phyloP scores from a whole-genome alignment of 1,139 yeast species.

The Ashbya aceris region DNA sequence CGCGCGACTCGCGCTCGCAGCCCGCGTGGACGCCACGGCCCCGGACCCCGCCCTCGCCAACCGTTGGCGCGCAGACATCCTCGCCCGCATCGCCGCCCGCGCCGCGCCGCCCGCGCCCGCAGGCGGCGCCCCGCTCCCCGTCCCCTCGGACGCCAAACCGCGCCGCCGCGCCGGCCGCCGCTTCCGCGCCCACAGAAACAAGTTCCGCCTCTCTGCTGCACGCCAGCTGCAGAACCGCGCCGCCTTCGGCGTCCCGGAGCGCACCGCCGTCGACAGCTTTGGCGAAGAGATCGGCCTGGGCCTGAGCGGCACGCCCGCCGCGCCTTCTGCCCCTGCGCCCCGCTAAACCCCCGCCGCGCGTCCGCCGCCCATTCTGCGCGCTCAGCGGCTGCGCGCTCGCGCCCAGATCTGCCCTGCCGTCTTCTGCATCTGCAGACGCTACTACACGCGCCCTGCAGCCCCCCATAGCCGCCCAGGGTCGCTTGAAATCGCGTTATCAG shows the following conservation, averaged over 20 bases:
- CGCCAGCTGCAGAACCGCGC: constrained; percentile 78
- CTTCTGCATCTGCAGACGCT: no score
- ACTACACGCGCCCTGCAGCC: no score
- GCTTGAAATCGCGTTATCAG: no score
- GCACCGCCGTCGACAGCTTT: constrained; percentile 48
- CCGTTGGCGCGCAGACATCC: constrained; percentile 51
- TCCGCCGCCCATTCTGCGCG: no score
- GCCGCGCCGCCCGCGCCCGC: constrained; percentile 68
- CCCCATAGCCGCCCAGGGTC: no score
- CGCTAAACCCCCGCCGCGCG: no score
- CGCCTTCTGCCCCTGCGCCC: constrained; percentile 21
- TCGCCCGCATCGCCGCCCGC: constrained; percentile 57
- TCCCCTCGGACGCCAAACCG: constrained; percentile 69
- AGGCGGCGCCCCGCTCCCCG: constrained; percentile 68
- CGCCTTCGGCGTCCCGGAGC: constrained; percentile 72
- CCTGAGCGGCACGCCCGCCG: constrained; percentile 37
- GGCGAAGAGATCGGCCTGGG: constrained; percentile 85
- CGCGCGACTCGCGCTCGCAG: constrained; percentile 74
- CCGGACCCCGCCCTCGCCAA: constrained; percentile 45
- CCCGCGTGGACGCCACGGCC: constrained; percentile 58
- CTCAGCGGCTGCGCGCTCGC: no score
- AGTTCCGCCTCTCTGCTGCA: constrained; percentile 70
- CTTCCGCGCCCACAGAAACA: constrained; percentile 69
- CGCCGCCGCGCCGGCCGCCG: constrained; percentile 84
- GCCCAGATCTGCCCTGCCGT: no score